Conservation (phyloP, 176 grass and related monocot genomes). For the Zoysia pacifica region DNA sequence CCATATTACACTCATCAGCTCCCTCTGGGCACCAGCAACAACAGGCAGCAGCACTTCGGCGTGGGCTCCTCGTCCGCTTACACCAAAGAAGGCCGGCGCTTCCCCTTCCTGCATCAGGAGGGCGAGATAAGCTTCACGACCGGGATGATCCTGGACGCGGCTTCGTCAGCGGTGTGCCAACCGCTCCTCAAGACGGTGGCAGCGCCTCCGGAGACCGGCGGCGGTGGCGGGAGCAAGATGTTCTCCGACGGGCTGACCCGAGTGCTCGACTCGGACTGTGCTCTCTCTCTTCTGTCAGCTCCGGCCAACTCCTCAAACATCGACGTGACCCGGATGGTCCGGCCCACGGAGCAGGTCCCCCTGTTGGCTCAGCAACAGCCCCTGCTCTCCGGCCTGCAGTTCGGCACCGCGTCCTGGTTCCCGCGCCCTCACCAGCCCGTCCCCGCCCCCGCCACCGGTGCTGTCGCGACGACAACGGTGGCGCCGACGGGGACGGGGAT, state of each 20-base stretch:
- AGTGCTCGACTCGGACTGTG: constrained; percentile 67
- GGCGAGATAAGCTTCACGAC: constrained; percentile 46
- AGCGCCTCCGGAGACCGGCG: constrained; percentile 39
- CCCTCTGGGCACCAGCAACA: constrained; percentile 30
- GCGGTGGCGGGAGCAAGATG: constrained; percentile 44
- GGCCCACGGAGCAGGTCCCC: constrained; percentile 48
- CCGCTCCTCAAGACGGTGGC: constrained; percentile 45
- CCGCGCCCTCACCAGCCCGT: constrained; percentile 20
- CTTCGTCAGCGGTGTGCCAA: constrained; percentile 31
- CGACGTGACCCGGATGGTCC: constrained; percentile 49
- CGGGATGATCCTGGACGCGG: constrained; percentile 34
- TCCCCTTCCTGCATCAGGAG: constrained; percentile 62
- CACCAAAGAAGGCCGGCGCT: constrained; percentile 50
- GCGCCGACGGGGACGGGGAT: constrained; percentile 24
- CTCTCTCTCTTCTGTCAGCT: constrained; percentile 97
- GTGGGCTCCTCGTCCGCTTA: constrained; percentile 36
- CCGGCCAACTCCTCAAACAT: constrained; percentile 52
- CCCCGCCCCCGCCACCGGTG: neutral
- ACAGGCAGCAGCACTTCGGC: constrained; percentile 44
- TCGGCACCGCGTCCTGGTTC: constrained; percentile 47
- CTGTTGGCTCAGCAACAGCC: constrained; percentile 39
- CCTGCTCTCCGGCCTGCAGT: constrained; percentile 52
- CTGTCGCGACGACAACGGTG: neutral
- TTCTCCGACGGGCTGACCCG: constrained; percentile 50
- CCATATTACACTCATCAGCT: constrained; percentile 46